Percentiles rank a stretch among this genome's conserved stretches.
phyloP scores from a whole-genome alignment of 2,329 filamentous ascomycete species.

The Xylariaceae sp. region DNA sequence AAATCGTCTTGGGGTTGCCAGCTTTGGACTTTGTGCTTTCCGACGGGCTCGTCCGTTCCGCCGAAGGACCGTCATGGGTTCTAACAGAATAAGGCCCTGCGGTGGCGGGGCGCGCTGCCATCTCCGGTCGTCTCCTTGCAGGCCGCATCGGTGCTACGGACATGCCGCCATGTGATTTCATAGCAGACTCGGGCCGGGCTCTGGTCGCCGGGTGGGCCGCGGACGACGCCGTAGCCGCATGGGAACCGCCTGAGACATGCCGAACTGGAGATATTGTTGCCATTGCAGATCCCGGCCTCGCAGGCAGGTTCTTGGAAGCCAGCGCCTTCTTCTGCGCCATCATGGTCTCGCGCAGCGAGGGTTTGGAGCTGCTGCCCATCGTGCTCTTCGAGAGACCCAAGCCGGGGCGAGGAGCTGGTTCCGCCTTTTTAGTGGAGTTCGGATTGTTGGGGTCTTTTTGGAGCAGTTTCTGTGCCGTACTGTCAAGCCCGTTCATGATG shows the following conservation, averaged over 20 bases:
- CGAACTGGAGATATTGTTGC: conserved; percentile 52
- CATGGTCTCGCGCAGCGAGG: conserved; percentile 76
- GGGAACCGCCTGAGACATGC: conserved; percentile 35
- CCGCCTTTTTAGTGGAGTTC: conserved; percentile 55
- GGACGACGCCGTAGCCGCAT: conserved; percentile 29
- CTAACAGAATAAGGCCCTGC: conserved; percentile 61
- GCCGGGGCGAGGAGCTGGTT: conserved; percentile 49
- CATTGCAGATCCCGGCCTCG: conserved; percentile 60
- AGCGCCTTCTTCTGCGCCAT: conserved; percentile 70
- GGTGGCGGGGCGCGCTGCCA: conserved; percentile 55
- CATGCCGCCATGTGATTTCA: conserved; percentile 50
- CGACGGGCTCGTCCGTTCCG: conserved; percentile 41
- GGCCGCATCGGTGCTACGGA: conserved; percentile 61
- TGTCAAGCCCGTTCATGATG: conserved; percentile 74
- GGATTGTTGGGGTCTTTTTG: conserved; percentile 82
- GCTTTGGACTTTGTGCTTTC: conserved; percentile 42
- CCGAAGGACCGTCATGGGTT: conserved; percentile 40
- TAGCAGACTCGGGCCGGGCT: conserved; percentile 38
- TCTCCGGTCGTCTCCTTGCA: conserved; percentile 51
- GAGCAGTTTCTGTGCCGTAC: conserved; percentile 71
- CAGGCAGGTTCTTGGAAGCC: conserved; percentile 46
- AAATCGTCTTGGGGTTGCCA: conserved; percentile 45
- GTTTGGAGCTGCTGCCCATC: conserved; percentile 49
- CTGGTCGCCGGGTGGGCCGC: conserved; percentile 33
- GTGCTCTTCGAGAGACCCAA: conserved; percentile 60